Conservation (phyloP, 345 rosid genomes). For the Acer saccharum region DNA sequence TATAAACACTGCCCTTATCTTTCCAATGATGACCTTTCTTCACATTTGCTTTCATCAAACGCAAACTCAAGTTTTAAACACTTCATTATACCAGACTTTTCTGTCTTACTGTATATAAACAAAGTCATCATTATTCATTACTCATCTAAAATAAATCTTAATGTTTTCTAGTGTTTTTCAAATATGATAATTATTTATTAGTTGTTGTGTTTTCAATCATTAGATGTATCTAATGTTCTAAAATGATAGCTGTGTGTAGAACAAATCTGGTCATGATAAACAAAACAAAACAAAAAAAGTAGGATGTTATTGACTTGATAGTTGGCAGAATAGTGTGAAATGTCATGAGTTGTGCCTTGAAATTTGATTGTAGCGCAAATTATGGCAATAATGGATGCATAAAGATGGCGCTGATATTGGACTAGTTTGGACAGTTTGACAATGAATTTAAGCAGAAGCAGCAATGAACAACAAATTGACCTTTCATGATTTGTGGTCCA, state of each 20-base stretch:
- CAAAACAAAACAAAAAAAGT: too few species aligned
- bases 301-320: too few species aligned
- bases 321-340: background rate
- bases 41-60: constrained; percentile 3
- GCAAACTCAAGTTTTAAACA: constrained; percentile 18
- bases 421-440: constrained; percentile 22
- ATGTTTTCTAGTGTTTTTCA: background rate
- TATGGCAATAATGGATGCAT: constrained; percentile 42
- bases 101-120: background rate
- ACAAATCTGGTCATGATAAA: too few species aligned
- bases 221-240: too few species aligned
- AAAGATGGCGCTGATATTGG: constrained; percentile 11
- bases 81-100: background rate
- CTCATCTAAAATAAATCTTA: background rate
- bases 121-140: background rate
- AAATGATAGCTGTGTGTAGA: too few species aligned
- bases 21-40: background rate
- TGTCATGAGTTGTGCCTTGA: constrained; percentile 8
- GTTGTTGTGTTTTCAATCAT: too few species aligned
- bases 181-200: too few species aligned
- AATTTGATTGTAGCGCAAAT: constrained; percentile 38
- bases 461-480: too few species aligned
- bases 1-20: background rate
- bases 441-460: background rate
- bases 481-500: too few species aligned